phyloP scores from a whole-genome alignment of 2,329 filamentous ascomycete species.

The Dactylellina parvicollis region DNA sequence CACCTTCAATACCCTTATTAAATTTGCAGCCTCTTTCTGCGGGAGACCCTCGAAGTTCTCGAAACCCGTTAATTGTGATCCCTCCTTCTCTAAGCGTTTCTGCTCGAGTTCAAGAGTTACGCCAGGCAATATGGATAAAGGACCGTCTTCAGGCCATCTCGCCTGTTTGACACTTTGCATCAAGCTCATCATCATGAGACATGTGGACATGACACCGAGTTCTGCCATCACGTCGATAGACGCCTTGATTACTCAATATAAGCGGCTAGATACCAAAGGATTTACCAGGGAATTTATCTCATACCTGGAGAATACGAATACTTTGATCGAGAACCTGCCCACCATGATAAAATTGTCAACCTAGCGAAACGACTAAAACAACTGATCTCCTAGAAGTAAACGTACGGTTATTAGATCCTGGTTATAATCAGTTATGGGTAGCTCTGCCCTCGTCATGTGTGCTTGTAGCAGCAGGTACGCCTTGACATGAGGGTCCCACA shows the following conservation, averaged over 20 bases:
- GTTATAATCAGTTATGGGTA: constrained; percentile 96
- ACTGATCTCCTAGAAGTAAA: background rate
- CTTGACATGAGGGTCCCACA: constrained; percentile 99
- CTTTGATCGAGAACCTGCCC: constrained; percentile 88
- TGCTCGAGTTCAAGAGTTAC: constrained; percentile 65
- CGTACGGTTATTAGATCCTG: constrained; percentile 77
- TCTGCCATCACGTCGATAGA: constrained; percentile 93
- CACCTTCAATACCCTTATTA: constrained; percentile 29
- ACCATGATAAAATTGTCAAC: constrained; percentile 60
- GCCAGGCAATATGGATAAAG: constrained; percentile 81
- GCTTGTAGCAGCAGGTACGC: constrained; percentile 92
- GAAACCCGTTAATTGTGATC: constrained; percentile 20
- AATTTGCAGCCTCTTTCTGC: constrained; percentile 5
- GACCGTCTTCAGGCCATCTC: constrained; percentile 85
- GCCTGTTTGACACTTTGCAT: constrained; percentile 93
- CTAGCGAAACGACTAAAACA: background rate
- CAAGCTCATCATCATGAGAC: constrained; percentile 81
- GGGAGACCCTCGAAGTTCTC: constrained; percentile 47
- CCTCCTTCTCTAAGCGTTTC: constrained; percentile 19
- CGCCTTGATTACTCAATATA: constrained; percentile 64
- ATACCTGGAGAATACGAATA: constrained; percentile 86
- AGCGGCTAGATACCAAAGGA: constrained; percentile 7
- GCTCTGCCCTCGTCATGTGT: constrained; percentile 89
- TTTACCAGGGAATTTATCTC: constrained; percentile 8
- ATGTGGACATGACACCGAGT: constrained; percentile 80